These are phyloP conservation scores for Erysimum pusillum DNA, from an alignment of 441 rosid species.

Conservation along the genomic window DNA sequence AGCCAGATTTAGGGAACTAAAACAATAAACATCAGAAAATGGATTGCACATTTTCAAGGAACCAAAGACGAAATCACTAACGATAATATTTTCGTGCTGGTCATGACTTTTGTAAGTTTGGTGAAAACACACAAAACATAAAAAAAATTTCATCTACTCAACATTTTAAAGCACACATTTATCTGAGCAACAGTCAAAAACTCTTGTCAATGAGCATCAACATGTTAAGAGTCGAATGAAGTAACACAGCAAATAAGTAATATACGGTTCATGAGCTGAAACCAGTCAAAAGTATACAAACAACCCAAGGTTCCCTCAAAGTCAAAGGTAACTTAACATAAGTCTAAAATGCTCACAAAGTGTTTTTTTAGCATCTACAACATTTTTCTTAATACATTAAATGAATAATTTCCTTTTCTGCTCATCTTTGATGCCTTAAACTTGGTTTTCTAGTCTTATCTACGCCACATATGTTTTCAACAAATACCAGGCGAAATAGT, in stretches of 20 bases:
- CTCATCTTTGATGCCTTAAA: background rate
- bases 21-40: background rate
- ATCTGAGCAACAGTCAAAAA: too few relatives aligned
- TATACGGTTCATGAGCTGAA: background rate
- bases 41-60: background rate
- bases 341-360: background rate
- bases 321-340: background rate
- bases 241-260: background rate
- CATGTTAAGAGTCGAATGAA: background rate
- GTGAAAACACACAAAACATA: too few relatives aligned
- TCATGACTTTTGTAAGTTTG: background rate
- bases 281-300: background rate
- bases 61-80: background rate
- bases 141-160: too few relatives aligned
- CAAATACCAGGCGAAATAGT: background rate
- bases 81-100: background rate
- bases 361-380: background rate
- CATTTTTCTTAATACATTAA: background rate
- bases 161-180: too few relatives aligned
- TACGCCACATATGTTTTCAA: background rate
- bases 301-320: background rate
- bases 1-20: background rate
- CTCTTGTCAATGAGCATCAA: background rate
- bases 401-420: background rate
- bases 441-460: background rate